Base-by-base conservation (phyloP, 768 basidiomycete species). In the Trametes villosa region DNA sequence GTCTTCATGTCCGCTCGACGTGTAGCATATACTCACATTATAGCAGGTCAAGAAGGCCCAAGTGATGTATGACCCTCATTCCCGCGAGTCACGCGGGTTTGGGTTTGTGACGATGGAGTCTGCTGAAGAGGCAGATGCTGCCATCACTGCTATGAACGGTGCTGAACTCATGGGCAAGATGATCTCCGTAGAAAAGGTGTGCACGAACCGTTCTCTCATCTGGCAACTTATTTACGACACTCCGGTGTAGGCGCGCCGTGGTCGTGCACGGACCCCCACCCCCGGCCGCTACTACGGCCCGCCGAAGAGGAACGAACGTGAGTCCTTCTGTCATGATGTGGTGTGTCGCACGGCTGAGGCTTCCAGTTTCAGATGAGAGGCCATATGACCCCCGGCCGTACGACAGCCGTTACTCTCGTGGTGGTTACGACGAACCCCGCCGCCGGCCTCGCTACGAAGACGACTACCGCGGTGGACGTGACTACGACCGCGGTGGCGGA, bases 241-340 rank as follows among this genome's bases (percentile, higher is more conserved):
- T 46, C 54, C 33, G 6, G 53, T 50, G n/a, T 20, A 93, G 92
- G 94, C 94, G 65, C 90, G 93, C 51, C 89, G 93, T 65, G 94
- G 90, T 57, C 88, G 94, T 62, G 94, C 93, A 18, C 82, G 94
- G 65, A 92, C 94, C 13, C 91, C 96, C 3, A 99, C 96, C 7
- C 96, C 96, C 3, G 96, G 96, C 27, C 79, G 90, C 53, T 99
- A 99, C 83, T 93, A 92, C 63, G 96, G 94, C 0, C 93, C 94
- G 47, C 92, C 94, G 44, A 94, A 96, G 77, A 83, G 91, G 38
- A 76, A 79, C 60, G 87, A 89, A 62, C 73, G 88, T 88, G 67
- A 59, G 83, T 74, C 34, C 27, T 9, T 66, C 57, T 27, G 40
- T 20, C 53, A 40, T 26, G 44, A 27, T 27, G 18, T 64, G 57